Percentiles rank a stretch among this genome's conserved stretches.
phyloP scores from a whole-genome alignment of 495 filamentous ascomycete species.

The Staphylotrichum longicolle region DNA sequence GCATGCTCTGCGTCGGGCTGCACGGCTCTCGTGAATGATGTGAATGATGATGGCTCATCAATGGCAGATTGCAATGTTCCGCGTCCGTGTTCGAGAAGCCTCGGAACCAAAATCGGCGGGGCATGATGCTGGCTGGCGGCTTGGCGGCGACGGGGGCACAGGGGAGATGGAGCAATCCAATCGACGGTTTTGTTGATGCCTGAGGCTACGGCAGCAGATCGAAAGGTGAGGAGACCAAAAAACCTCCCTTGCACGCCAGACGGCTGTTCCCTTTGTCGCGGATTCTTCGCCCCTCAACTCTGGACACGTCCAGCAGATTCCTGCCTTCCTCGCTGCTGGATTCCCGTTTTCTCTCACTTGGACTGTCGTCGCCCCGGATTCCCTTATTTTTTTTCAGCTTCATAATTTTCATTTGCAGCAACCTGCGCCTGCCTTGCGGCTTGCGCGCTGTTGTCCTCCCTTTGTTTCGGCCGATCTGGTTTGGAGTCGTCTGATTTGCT shows the following conservation, averaged over 20 bases:
- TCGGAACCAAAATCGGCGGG: constrained; percentile 4
- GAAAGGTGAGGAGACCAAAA: not conserved
- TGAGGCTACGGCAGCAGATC: not conserved
- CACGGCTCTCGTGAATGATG: not conserved
- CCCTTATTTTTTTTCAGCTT: constrained; percentile 5
- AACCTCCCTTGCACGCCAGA: constrained; percentile 1
- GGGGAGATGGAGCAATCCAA: no score
- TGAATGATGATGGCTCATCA: not conserved
- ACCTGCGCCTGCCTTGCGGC: constrained; percentile 8
- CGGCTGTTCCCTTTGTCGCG: constrained; percentile 7
- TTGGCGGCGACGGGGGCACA: constrained; percentile 1
- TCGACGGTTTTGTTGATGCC: not conserved
- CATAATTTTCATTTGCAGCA: constrained; percentile 13
- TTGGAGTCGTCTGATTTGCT: constrained; percentile 34
- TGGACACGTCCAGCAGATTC: constrained; percentile 26
- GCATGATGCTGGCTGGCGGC: constrained; percentile 1
- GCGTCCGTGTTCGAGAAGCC: constrained; percentile 6
- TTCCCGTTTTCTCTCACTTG: constrained; percentile 10
- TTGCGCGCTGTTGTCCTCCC: constrained; percentile 14
- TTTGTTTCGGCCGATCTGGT: constrained; percentile 14
- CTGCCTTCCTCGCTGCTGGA: constrained; percentile 31
- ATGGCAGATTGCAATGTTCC: constrained; percentile 12
- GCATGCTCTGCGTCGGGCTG: no score
- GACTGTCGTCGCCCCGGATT: constrained; percentile 14
- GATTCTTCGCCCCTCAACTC: constrained; percentile 3